Percentiles rank a stretch among this genome's conserved stretches.
phyloP scores from a whole-genome alignment of 768 basidiomycete genomes.

The Xanthoconium purpureum region DNA sequence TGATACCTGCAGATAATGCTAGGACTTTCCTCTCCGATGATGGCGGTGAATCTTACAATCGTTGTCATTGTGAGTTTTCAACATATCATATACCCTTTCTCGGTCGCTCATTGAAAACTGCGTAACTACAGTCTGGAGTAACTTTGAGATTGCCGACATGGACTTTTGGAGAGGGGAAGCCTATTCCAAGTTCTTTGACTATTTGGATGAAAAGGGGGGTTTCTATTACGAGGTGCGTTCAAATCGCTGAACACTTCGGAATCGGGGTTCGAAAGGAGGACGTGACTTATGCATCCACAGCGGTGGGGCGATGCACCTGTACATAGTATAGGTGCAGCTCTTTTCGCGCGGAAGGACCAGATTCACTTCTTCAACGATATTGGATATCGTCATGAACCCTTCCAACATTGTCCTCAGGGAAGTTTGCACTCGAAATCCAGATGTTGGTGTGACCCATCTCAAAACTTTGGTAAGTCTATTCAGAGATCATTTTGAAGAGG shows the following conservation, averaged over 20 bases:
- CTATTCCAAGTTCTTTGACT: constrained; percentile 80
- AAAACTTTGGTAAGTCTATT: constrained; percentile 59
- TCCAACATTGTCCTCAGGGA: constrained; percentile 71
- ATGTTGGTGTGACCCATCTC: constrained; percentile 69
- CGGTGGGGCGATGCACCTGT: constrained; percentile 88
- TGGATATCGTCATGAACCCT: constrained; percentile 78
- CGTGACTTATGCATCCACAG: constrained; percentile 28
- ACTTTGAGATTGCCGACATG: constrained; percentile 86
- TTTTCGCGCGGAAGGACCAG: constrained; percentile 71
- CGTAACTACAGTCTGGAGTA: constrained; percentile 56
- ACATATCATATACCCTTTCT: neutral
- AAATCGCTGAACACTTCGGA: neutral
- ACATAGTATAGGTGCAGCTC: constrained; percentile 76
- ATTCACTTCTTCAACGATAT: constrained; percentile 84
- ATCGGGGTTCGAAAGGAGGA: neutral
- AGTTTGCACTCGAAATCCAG: constrained; percentile 53
- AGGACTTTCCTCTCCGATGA: constrained; percentile 74
- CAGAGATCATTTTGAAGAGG: neutral
- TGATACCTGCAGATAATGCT: constrained; percentile 61
- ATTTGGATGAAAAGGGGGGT: constrained; percentile 77
- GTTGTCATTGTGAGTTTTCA: constrained; percentile 68
- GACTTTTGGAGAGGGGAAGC: constrained; percentile 85
- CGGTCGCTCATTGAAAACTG: neutral
- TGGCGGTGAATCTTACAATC: constrained; percentile 64
- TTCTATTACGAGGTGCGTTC: constrained; percentile 83